A percentile compares a stretch with the other conserved stretches of the same genome.
phyloP scores from a whole-genome alignment of 345 rosid genomes.

The Brassica juncea region DNA sequence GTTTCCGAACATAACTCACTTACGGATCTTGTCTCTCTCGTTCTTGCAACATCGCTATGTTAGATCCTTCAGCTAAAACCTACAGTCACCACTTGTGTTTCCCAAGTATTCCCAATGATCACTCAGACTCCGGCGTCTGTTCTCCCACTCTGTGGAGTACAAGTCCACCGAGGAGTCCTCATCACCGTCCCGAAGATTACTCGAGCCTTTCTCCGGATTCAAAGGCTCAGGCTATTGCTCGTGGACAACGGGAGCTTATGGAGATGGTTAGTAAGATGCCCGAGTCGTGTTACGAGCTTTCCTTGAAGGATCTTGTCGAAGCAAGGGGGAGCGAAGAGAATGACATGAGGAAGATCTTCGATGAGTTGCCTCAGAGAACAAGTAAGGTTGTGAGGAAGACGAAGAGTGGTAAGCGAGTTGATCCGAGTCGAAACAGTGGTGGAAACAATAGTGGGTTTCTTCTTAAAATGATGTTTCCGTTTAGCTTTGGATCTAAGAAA shows the following conservation, averaged over 20 bases:
- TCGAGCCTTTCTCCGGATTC: slow-evolving; percentile 68
- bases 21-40: not conserved
- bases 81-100: slow-evolving; percentile 35
- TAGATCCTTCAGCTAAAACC: slow-evolving; percentile 38
- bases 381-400: slow-evolving; percentile 23
- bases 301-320: slow-evolving; percentile 82
- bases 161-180: slow-evolving; percentile 56
- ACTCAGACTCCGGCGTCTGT: slow-evolving; percentile 52
- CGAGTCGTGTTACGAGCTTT: slow-evolving; percentile 83
- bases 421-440: slow-evolving; percentile 40
- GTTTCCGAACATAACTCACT: slow-evolving; percentile 3
- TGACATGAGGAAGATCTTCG: slow-evolving; percentile 18
- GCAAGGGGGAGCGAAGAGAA: slow-evolving; percentile 37
- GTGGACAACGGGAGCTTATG: slow-evolving; percentile 91
- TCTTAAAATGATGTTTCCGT: slow-evolving; percentile 69
- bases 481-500: slow-evolving; percentile 51
- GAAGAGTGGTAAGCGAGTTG: slow-evolving; percentile 34
- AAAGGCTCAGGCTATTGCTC: slow-evolving; percentile 69
- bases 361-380: slow-evolving; percentile 23
- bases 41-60: slow-evolving; percentile 30
- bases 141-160: slow-evolving; percentile 75
- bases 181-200: slow-evolving; percentile 45
- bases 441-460: slow-evolving; percentile 57
- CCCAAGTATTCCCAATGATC: slow-evolving; percentile 38
- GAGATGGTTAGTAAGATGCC: slow-evolving; percentile 90